Evolutionary conservation across 176 grass and related monocot species (phyloP), one percentile per base, ranked within the genome.

Genomic region (Carex cristatella): DNA sequence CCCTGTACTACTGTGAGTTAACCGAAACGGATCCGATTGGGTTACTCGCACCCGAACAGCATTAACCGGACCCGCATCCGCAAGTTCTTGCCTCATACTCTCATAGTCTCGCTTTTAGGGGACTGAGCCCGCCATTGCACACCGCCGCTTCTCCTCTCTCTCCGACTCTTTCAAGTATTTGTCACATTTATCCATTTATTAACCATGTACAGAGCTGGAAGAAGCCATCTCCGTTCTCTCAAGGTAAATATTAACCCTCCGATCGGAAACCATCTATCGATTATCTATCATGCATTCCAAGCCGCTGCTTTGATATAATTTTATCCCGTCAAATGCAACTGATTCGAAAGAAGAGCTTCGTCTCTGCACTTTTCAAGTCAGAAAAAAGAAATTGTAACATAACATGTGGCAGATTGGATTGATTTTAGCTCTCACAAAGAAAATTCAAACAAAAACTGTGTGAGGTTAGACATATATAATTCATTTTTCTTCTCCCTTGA

Each of bases 201-300:
- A 3, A 75, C 46, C 42, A 75, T 75, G 71, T 75, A 75, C 71
- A 12, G 44, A 27, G 71, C 46, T 49, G 71, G 46, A 75, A 75
- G 71, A 30, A 10, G 19, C 46, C 44, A 75, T 53, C 46, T 75
- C 44, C n/a, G 19, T 27, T 75, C 71, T 75, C 46, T 75, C 46
- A 13, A 75, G 71, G 71, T 75, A 27, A 14, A 30, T 51, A 10
- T 40, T 15, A 19, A 4, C 12, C 49, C 10, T 28, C 40, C 11
- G n/a, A 12, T 74, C 46, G 7, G n/a, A 51, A 27, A 75, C 4
- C 44, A 51, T 75, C 71, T 49, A 7, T 73, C 38, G 40, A 73
- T 49, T 1, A 48, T 72, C 37, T 48, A 19, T 73, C 2, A 42
- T 49, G 69, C 40, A 23, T 72, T 6, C 7, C 4, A 60, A 60